These are phyloP conservation scores for Linnemannia elongata DNA, from an alignment of 192 early-diverging fungal genomes.

Conservation along the genomic window DNA sequence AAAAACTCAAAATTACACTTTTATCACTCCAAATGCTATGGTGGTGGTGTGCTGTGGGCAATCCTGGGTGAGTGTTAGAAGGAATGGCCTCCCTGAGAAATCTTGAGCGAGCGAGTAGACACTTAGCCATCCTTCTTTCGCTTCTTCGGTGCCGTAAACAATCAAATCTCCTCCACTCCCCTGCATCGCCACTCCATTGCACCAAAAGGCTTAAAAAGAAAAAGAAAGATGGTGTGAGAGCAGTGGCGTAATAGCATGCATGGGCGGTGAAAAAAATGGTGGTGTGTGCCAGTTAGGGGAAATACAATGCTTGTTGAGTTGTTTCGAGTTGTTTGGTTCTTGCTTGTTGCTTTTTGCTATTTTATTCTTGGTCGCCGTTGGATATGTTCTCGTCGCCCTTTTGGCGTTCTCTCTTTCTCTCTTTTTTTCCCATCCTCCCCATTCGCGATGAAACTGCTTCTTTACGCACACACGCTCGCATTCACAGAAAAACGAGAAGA, in stretches of 20 bases:
- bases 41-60: background rate
- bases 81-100: background rate
- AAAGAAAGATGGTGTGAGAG: background rate
- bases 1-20: background rate
- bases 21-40: background rate
- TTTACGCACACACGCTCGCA: background rate
- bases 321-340: background rate
- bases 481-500: background rate
- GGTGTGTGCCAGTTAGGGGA: background rate
- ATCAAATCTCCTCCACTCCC: background rate
- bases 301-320: background rate
- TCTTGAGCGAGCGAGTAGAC: background rate
- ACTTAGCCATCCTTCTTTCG: background rate
- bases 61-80: background rate
- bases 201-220: background rate
- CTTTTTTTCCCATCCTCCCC: background rate
- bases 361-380: too few relatives aligned
- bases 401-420: too few relatives aligned
- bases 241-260: background rate
- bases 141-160: background rate
- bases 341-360: too few relatives aligned
- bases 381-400: too few relatives aligned
- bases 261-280: background rate
- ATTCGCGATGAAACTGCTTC: background rate
- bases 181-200: background rate